Evolutionary conservation across 2,329 filamentous ascomycete genomes (phyloP).

Genomic region (Fusarium oxysporum): DNA sequence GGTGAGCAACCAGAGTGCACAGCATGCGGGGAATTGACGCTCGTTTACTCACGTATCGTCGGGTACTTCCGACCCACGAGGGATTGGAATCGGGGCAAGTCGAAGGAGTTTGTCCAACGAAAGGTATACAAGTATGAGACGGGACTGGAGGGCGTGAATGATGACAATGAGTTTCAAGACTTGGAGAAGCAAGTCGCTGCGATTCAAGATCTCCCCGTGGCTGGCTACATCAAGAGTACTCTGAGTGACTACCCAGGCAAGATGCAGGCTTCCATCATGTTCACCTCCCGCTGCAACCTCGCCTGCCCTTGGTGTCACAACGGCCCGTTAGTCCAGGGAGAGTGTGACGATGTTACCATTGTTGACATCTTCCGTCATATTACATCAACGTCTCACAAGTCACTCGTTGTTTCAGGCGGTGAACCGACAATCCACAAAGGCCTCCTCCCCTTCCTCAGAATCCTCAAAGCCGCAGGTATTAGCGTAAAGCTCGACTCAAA

Average conservation of each 20-base stretch:
- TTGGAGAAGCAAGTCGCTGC: constrained; percentile 21
- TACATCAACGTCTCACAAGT: constrained; percentile 32
- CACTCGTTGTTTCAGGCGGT: constrained; percentile 38
- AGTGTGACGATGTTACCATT: constrained; percentile 19
- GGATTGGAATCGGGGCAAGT: constrained; percentile 43
- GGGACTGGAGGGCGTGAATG: fast-evolving
- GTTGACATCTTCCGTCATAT: constrained; percentile 36
- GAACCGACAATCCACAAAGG: constrained; percentile 43
- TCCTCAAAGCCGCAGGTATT: constrained; percentile 25
- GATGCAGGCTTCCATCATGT: constrained; percentile 41
- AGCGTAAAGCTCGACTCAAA: constrained; percentile 41
- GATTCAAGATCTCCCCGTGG: constrained; percentile 32
- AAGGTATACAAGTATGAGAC: constrained; percentile 34
- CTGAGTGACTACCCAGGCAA: constrained; percentile 42
- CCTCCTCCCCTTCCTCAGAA: constrained; percentile 26
- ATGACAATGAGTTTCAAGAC: neutral
- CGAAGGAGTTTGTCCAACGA: constrained; percentile 29
- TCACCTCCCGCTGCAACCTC: constrained; percentile 39
- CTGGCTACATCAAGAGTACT: constrained; percentile 38
- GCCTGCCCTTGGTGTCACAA: constrained; percentile 44
- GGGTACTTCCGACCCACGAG: constrained; percentile 39
- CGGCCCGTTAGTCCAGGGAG: constrained; percentile 33
- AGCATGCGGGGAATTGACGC: constrained; percentile 11
- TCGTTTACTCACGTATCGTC: constrained; percentile 41
- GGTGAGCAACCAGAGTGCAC: constrained; percentile 36